Base-by-base conservation (phyloP, 805 yeast species). In the Candida michaelii region DNA sequence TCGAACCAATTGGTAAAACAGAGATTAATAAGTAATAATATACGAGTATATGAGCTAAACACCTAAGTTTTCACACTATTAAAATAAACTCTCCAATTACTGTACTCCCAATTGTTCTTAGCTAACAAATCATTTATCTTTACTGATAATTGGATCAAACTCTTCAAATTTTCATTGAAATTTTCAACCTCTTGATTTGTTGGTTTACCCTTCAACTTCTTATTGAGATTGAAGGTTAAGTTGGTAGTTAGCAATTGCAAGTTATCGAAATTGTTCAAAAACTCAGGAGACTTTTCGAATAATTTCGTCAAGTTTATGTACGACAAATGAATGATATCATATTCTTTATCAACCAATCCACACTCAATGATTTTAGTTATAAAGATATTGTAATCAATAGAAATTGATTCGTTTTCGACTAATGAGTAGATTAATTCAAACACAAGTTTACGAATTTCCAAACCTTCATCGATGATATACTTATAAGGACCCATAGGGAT, bases 401-500 rank as follows among this genome's bases (percentile, higher is more conserved):
- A 39, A 18, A 56, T 49, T 3, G 51, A 58, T n/a, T 53, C 52
- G 34, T 58, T 62, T 4, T 60, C 57, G 10, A 65, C 57, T 3
- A 84, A 58, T 7, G 86, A 73, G 57, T 80, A 83, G 21, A 87
- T 63, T 16, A 82, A 63, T 54, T 87, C 95, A 58, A 82, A 85
- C 5, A 85, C 71, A 29, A 84, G 74, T 55, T 85, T 85, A 41
- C 96, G 72, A 45, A 80, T 77, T 45, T 81, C 88, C 30, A 85
- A 67, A 0, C 89, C 93, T 50, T 82, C 83, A 53, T 88, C 96
- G 30, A 86, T 76, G 47, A 81, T 80, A 56, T 86, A 90, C 56
- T 85, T 86, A 69, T 84, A 87, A 0, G 95, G 95, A 1, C 96
- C 96, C 79, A 89, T 86, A 36, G 83, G 84, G 25, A 88, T 82